Evolutionary conservation across 1,284 basidiomycete genomes (phyloP), one percentile per base, ranked within the genome.

Genomic region (Melampsora larici-populina): DNA sequence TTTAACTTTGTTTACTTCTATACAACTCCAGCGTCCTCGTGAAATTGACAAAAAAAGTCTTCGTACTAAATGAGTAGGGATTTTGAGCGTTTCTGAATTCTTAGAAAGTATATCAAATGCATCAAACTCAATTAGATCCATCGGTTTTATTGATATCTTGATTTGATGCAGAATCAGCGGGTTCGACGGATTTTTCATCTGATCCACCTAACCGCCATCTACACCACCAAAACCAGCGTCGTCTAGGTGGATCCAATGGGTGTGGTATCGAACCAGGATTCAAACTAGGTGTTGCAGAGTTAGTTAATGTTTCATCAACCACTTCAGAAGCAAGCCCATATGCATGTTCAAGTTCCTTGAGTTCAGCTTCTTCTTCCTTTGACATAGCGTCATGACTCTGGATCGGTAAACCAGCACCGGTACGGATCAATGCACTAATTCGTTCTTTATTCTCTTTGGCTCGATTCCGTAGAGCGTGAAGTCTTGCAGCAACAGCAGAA

Each of bases 281-380:
- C 26, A 24, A 58, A n/a, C 7, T 58, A 29, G 55, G n/a, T 24
- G 55, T 6, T 58, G 55, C 1, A 15, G 55, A 8, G 15, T 58
- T 1, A 29, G 55, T 24, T 24, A 29, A 58, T 58, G 55, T 24
- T 58, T 58, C 55, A 58, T 58, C n/a, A 9, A n/a, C 26, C n/a
- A 29, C 8, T 15, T 58, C 55, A 4, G 55, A 58, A 8, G 26
- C 73, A n/a, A 40, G 26, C 29, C 73, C 67, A 46, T 67, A 76
- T 60, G 66, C 73, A n/a, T 24, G 51, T 65, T 76, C 73, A 29
- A 76, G 51, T 62, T 60, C 51, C 5, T 62, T 63, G 15, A 76
- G 67, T 76, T 76, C 73, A 29, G 73, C 73, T 69, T 76, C 73
- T 48, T 76, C 73, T 68, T 66, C 73, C 33, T 51, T 65, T 26